A percentile compares a stretch with the other conserved stretches of the same genome.
phyloP scores from a whole-genome alignment of 306 rosid genomes.

The Aeschynomene evenia region DNA sequence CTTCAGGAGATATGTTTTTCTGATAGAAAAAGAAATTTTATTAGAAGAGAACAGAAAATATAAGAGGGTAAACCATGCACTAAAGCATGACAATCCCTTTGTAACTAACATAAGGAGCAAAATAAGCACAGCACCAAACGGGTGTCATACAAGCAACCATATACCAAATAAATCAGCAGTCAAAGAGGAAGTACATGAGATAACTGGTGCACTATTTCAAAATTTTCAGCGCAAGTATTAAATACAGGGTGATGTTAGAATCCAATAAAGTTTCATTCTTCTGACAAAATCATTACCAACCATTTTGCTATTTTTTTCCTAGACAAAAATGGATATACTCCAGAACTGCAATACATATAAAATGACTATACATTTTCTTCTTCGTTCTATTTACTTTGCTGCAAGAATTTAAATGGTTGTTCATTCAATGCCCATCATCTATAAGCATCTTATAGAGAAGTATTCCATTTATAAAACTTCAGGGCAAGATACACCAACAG shows the following conservation, averaged over 20 bases:
- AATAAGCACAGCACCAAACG: too few relatives aligned
- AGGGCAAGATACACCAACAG: conserved; percentile 11
- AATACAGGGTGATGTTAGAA: not conserved
- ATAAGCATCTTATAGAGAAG: conserved; percentile 18
- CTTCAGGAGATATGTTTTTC: conserved; percentile 16
- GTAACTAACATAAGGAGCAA: too few relatives aligned
- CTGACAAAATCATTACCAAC: conserved; percentile 8
- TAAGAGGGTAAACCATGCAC: too few relatives aligned
- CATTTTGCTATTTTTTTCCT: conserved; percentile 9
- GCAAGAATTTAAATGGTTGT: conserved; percentile 1
- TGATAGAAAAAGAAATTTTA: too few relatives aligned
- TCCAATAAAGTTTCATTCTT: conserved; percentile 22
- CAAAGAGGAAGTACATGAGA: too few relatives aligned
- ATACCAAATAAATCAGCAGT: too few relatives aligned
- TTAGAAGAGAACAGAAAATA: too few relatives aligned
- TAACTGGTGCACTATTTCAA: too few relatives aligned
- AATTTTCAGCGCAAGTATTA: not conserved
- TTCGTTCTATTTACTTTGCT: not conserved
- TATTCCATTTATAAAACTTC: not conserved
- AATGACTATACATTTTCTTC: not conserved
- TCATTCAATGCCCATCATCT: not conserved
- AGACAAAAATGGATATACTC: not conserved
- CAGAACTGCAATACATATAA: not conserved
- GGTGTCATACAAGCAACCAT: too few relatives aligned
- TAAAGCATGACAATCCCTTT: too few relatives aligned